Conservation (phyloP, 148 eudicot genomes). For the Pouteria glomerata region DNA sequence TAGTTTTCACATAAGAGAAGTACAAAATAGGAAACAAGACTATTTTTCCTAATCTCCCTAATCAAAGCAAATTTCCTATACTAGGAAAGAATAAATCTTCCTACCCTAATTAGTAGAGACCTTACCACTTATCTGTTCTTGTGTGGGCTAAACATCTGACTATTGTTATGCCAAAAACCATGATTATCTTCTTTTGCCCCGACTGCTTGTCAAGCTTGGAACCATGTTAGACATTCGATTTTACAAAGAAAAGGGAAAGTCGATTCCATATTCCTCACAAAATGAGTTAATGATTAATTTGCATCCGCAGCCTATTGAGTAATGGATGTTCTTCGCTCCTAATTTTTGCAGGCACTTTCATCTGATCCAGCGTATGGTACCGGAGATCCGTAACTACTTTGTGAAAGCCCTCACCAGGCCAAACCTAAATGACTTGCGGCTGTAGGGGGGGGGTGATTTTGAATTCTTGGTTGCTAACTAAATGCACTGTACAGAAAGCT, state of each 20-base stretch:
- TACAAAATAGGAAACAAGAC: no score
- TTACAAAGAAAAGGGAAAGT: no score
- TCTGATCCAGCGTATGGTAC: conserved; percentile 63
- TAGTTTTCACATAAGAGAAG: no score
- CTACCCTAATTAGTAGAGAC: no score
- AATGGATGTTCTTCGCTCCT: neutral
- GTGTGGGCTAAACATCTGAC: no score
- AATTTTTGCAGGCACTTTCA: conserved; percentile 44
- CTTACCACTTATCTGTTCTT: no score
- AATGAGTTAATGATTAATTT: neutral
- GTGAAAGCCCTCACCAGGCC: conserved; percentile 43
- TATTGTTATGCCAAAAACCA: neutral
- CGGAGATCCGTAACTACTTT: conserved; percentile 68
- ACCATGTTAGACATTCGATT: no score
- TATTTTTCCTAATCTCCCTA: no score
- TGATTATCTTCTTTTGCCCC: neutral
- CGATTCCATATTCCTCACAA: no score
- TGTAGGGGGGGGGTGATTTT: conserved; percentile 23
- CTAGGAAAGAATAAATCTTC: no score
- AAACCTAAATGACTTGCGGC: conserved; percentile 22
- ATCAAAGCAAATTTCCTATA: no score
- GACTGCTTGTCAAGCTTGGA: neutral
- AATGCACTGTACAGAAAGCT: conserved; percentile 28
- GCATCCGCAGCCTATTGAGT: neutral
- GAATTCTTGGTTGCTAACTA: conserved; percentile 15